These are phyloP conservation scores for Chlorella sp. DNA, from an alignment of 139 green algal species.

Conservation along the genomic window DNA sequence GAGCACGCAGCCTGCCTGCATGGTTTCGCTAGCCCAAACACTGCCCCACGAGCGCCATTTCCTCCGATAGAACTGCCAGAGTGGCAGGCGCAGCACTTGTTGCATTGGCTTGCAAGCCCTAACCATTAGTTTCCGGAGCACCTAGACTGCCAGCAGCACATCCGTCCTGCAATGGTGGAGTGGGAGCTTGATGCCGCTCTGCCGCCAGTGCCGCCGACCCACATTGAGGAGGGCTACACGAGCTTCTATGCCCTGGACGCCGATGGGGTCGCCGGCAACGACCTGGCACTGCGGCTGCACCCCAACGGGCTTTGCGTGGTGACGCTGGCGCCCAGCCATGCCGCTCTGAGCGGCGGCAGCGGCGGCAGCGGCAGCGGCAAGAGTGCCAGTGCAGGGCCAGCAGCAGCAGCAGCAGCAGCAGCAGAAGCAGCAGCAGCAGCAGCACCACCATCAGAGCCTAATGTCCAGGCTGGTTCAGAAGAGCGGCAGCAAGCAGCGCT, in stretches of 20 bases:
- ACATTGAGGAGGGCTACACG: conserved; percentile 20
- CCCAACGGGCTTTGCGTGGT: conserved; percentile 20
- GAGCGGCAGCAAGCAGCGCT: neutral
- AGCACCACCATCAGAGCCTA: neutral
- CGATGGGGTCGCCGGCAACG: neutral
- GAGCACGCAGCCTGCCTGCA: neutral
- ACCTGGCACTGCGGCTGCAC: conserved; percentile 17
- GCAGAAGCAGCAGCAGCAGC: neutral
- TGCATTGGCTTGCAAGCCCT: neutral
- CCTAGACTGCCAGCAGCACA: neutral
- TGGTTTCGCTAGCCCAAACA: neutral
- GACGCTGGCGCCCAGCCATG: neutral
- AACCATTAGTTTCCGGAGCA: neutral
- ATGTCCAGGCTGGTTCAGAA: too few species aligned
- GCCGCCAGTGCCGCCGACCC: neutral
- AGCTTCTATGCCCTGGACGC: neutral
- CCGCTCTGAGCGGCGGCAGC: neutral
- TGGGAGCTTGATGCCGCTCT: conserved; percentile 12
- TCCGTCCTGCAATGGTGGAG: neutral
- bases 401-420: neutral
- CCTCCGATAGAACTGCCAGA: neutral
- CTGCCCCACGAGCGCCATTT: too few species aligned
- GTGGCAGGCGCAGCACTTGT: neutral
- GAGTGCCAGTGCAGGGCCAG: neutral
- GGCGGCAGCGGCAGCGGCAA: too few species aligned